Evolutionary conservation across 2,329 filamentous ascomycete species (phyloP).

Genomic region (Colletotrichum destructivum): DNA sequence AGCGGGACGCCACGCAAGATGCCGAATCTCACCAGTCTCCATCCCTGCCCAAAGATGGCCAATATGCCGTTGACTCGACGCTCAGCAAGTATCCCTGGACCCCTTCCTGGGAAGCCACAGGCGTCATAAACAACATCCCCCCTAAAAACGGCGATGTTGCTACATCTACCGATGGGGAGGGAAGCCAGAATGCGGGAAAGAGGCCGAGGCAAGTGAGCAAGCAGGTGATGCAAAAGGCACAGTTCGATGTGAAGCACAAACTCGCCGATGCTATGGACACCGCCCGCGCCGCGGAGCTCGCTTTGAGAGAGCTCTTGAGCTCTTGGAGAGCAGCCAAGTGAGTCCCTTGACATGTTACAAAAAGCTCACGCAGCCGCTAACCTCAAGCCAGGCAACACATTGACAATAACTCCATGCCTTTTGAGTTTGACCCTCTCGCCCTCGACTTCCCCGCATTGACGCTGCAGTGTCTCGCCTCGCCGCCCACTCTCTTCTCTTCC

Average conservation of each 20-base stretch:
- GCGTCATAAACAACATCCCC: slow-evolving; percentile 83
- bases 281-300: slow-evolving; percentile 87
- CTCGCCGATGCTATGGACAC: slow-evolving; percentile 81
- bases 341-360: slow-evolving; percentile 48
- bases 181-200: slow-evolving; percentile 53
- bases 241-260: slow-evolving; percentile 75
- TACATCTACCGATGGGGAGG: slow-evolving; percentile 46
- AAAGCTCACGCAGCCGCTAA: slow-evolving; percentile 24
- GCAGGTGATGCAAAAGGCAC: slow-evolving; percentile 70
- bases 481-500: slow-evolving; percentile 85
- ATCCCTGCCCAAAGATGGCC: slow-evolving; percentile 58
- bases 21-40: slow-evolving; percentile 55
- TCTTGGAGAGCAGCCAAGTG: slow-evolving; percentile 89
- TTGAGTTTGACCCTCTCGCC: slow-evolving; percentile 87
- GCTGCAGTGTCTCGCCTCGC: slow-evolving; percentile 84
- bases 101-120: slow-evolving; percentile 82
- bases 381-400: slow-evolving; percentile 64
- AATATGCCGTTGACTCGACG: slow-evolving; percentile 61
- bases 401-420: slow-evolving; percentile 70
- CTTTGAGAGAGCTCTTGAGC: slow-evolving; percentile 85
- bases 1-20: slow-evolving; percentile 47
- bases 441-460: slow-evolving; percentile 90
- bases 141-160: slow-evolving; percentile 47
- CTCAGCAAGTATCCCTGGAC: slow-evolving; percentile 70
- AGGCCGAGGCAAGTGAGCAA: slow-evolving; percentile 63